A percentile compares a stretch with the other conserved stretches of the same genome.
Evolutionary conservation across 306 rosid species (phyloP).

Genomic region (Hippophae tibetana): DNA sequence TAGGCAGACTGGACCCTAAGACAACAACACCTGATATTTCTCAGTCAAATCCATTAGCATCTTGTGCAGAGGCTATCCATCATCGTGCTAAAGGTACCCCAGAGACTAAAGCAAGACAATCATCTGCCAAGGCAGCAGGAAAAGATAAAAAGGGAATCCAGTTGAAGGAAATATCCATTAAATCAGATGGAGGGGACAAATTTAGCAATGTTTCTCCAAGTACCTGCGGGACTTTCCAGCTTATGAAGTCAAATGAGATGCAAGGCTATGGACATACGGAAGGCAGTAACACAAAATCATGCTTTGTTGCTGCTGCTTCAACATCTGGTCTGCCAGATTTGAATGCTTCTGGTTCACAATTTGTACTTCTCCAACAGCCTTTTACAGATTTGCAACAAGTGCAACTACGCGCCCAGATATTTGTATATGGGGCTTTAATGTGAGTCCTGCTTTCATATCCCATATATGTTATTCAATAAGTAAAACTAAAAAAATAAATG

Average conservation of each 20-base stretch:
- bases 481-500: too few relatives aligned
- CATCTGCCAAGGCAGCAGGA: conserved; percentile 44
- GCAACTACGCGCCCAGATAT: conserved; percentile 96
- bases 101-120: conserved; percentile 60
- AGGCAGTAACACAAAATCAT: conserved; percentile 45
- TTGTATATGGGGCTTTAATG: conserved; percentile 98
- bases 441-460: conserved; percentile 35
- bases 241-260: conserved; percentile 59
- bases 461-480: too few relatives aligned
- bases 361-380: conserved; percentile 76
- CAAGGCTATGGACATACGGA: conserved; percentile 57
- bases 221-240: conserved; percentile 57
- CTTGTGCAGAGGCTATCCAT: conserved; percentile 36
- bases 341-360: conserved; percentile 60
- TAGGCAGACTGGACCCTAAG: conserved; percentile 33
- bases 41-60: conserved; percentile 34
- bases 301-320: conserved; percentile 46
- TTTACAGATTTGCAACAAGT: conserved; percentile 87
- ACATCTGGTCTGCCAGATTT: conserved; percentile 77
- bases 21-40: conserved; percentile 23
- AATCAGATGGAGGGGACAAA: conserved; percentile 41
- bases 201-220: conserved; percentile 30
- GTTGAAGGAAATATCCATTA: conserved; percentile 28
- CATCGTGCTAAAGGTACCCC: conserved; percentile 47
- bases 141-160: conserved; percentile 55